Conservation (phyloP, 1,284 basidiomycete species). For the Cryptococcus depauperatus region DNA sequence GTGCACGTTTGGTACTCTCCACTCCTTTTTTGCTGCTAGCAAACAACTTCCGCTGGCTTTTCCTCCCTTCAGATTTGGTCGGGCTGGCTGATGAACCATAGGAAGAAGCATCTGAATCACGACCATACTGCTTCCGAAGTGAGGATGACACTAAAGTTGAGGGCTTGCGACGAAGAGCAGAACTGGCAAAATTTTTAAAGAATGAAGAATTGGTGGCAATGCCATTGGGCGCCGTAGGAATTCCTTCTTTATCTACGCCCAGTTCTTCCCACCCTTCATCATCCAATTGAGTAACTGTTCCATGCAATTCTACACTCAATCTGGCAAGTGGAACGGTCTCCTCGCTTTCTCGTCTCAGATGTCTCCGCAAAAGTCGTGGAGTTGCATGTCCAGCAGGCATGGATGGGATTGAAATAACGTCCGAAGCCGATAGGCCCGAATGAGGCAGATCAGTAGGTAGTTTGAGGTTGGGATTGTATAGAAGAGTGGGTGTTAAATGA, state of each 20-base stretch:
- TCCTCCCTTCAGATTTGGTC: conserved; percentile 12
- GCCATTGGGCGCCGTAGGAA: conserved; percentile 24
- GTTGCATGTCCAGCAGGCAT: conserved; percentile 9
- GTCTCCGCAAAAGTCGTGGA: conserved; percentile 2
- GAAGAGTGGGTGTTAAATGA: not conserved
- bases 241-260: not conserved
- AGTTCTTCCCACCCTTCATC: conserved; percentile 39
- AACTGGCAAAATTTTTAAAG: conserved; percentile 15
- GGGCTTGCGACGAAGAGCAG: conserved; percentile 24
- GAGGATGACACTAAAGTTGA: conserved; percentile 14
- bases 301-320: conserved; percentile 35
- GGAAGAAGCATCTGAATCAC: conserved; percentile 13
- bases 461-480: conserved; percentile 3
- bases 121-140: conserved; percentile 10
- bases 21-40: conserved; percentile 10
- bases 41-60: not conserved
- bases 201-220: conserved; percentile 14
- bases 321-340: conserved; percentile 22
- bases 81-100: conserved; percentile 13
- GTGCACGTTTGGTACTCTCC: conserved; percentile 29
- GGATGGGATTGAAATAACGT: conserved; percentile 24
- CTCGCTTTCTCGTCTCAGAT: conserved; percentile 12
- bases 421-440: conserved; percentile 27
- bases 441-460: conserved; percentile 22
- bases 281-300: conserved; percentile 29